Percentiles rank a stretch among this genome's conserved stretches.
phyloP scores from a whole-genome alignment of 306 rosid species.

The Medicago truncatula region MtrunA17r5.0-ANR NC_053045.1:6784501-6785000 shows the following conservation, averaged over 20 bases:
- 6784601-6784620: slow-evolving; percentile 97
- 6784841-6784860: slow-evolving; percentile 92
- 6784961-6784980: slow-evolving; percentile 50
- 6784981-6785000: slow-evolving; percentile 60
- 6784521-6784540: slow-evolving; percentile 26
- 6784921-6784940: slow-evolving; percentile 94
- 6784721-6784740: slow-evolving; percentile 16
- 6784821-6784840: slow-evolving; percentile 96
- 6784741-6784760: slow-evolving; percentile 14
- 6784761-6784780: slow-evolving; percentile 28
- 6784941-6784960: slow-evolving; percentile 83
- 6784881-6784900: slow-evolving; percentile 92
- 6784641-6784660: slow-evolving; percentile 94
- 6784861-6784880: slow-evolving; percentile 96
- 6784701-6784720: slow-evolving; percentile 4
- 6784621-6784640: slow-evolving; percentile 94
- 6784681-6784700: slow-evolving; percentile 61
- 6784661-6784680: slow-evolving; percentile 97
- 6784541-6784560: slow-evolving; percentile 29
- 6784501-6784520: background rate
- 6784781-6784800: slow-evolving; percentile 96
- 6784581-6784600: slow-evolving; percentile 99
- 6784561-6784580: slow-evolving; percentile 42
- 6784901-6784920: slow-evolving; percentile 84
- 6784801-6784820: slow-evolving; percentile 98